phyloP scores from a whole-genome alignment of 2,329 filamentous ascomycete species.

The Westerdykella sp. region DNA sequence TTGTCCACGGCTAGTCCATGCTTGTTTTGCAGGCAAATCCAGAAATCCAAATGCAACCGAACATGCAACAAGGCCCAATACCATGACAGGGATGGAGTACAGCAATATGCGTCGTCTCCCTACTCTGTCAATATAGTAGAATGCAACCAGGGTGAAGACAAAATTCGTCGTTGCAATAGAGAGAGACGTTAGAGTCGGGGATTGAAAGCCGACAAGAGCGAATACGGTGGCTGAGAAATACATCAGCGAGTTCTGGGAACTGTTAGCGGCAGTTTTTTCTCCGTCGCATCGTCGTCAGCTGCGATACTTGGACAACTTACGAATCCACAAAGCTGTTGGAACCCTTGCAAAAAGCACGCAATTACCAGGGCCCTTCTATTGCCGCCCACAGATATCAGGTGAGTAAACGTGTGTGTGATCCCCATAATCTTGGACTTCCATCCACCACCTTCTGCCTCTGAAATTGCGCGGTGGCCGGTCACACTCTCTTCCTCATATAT shows the following conservation, averaged over 20 bases:
- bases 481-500: constrained; percentile 62
- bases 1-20: constrained; percentile 26
- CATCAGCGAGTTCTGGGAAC: constrained; percentile 40
- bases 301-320: constrained; percentile 16
- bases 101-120: constrained; percentile 59
- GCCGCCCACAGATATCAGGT: constrained; percentile 38
- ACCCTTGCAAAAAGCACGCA: constrained; percentile 76
- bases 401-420: constrained; percentile 48
- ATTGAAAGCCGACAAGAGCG: constrained; percentile 41
- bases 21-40: constrained; percentile 36
- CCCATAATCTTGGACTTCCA: constrained; percentile 27
- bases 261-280: neutral
- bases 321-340: constrained; percentile 75
- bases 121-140: constrained; percentile 40
- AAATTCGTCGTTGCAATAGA: constrained; percentile 44
- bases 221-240: constrained; percentile 47
- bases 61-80: constrained; percentile 62
- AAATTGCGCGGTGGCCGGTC: constrained; percentile 11
- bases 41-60: constrained; percentile 66
- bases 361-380: constrained; percentile 73
- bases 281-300: neutral
- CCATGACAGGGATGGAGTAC: constrained; percentile 79
- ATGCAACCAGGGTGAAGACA: constrained; percentile 42
- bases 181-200: constrained; percentile 41
- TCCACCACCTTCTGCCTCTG: constrained; percentile 9